Evolutionary conservation across 2,329 filamentous ascomycete genomes (phyloP).

Genomic region (Blastomyces silverae): DNA sequence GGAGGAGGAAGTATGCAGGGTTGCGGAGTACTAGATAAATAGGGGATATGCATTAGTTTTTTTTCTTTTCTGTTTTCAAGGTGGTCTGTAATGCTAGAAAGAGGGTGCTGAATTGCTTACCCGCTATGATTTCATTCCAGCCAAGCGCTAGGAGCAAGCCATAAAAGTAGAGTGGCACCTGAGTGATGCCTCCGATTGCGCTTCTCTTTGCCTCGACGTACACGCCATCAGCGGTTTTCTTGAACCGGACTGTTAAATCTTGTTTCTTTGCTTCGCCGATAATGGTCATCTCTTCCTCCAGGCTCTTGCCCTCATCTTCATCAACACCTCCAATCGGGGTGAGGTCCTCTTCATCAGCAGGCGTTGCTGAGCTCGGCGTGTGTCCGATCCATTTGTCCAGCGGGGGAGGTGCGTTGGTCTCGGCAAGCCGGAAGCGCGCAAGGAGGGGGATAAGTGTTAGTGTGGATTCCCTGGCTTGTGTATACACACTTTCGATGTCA

Average conservation of each 20-base stretch:
- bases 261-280: constrained; percentile 82
- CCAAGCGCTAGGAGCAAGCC: constrained; percentile 78
- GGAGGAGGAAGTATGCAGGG: constrained; percentile 82
- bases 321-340: constrained; percentile 86
- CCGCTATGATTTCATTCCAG: constrained; percentile 97
- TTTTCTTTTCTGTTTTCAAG: neutral
- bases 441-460: constrained; percentile 84
- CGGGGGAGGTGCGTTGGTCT: constrained; percentile 70
- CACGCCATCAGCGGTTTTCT: constrained; percentile 95
- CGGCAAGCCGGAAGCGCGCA: constrained; percentile 70
- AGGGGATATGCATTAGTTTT: neutral
- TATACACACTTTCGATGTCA: constrained; percentile 95
- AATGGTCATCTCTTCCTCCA: constrained; percentile 96
- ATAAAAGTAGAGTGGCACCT: constrained; percentile 93
- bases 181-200: constrained; percentile 88
- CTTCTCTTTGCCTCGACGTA: constrained; percentile 97
- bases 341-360: constrained; percentile 85
- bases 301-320: constrained; percentile 85
- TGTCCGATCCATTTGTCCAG: constrained; percentile 75
- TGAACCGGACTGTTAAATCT: constrained; percentile 89
- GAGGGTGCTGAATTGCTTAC: constrained; percentile 50
- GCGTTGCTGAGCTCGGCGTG: constrained; percentile 64
- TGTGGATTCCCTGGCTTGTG: constrained; percentile 83
- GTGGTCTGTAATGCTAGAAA: neutral
- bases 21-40: constrained; percentile 70